These are phyloP conservation scores for Scheffersomyces lignicola DNA, from an alignment of 1,139 yeast genomes.

Conservation along the genomic window DNA sequence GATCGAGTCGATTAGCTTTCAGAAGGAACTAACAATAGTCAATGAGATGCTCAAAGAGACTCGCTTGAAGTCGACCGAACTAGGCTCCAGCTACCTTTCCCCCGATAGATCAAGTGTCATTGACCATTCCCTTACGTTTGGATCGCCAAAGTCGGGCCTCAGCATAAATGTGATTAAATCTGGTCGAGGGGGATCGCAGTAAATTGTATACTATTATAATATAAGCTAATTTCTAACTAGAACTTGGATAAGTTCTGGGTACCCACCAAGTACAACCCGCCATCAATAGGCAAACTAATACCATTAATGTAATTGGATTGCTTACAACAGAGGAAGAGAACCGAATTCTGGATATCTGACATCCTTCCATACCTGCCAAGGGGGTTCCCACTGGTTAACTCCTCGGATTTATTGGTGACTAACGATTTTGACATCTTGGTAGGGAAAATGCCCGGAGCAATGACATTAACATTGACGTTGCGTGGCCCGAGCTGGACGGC, in stretches of 20 bases:
- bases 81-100: background rate
- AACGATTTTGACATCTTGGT: conserved; percentile 71
- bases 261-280: conserved; percentile 39
- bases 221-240: background rate
- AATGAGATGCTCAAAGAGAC: background rate
- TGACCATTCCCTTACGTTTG: background rate
- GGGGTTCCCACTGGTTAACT: conserved; percentile 53
- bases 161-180: conserved; percentile 67
- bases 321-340: conserved; percentile 57
- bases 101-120: background rate
- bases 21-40: background rate
- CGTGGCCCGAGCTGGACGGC: conserved; percentile 62
- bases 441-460: conserved; percentile 79
- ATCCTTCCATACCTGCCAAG: conserved; percentile 59
- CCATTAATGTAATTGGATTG: conserved; percentile 68
- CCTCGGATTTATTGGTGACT: conserved; percentile 52
- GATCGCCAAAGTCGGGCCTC: conserved; percentile 43
- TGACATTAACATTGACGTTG: conserved; percentile 60
- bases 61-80: background rate
- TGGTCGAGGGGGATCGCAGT: conserved; percentile 50
- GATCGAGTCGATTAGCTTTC: too few species aligned
- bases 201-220: background rate
- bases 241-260: conserved; percentile 5
- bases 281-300: conserved; percentile 65
- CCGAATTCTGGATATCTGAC: conserved; percentile 57